Evolutionary conservation across 1,139 yeast genomes (phyloP).

Genomic region (Candida anutae): DNA sequence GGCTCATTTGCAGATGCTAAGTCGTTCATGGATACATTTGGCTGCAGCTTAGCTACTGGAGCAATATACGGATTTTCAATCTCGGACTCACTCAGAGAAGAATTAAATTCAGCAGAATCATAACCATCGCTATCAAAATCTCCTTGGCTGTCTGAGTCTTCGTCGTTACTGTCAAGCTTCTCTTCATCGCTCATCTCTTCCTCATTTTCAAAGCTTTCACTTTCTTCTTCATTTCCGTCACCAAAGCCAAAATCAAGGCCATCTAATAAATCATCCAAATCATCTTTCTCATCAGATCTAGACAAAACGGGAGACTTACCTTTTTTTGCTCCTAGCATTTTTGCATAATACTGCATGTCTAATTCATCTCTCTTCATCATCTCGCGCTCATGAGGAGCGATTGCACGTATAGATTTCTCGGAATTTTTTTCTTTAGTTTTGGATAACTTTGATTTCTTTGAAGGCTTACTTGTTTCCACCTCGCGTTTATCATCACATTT

Average conservation of each 20-base stretch:
- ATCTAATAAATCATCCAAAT: slow-evolving; percentile 65
- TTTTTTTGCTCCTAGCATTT: slow-evolving; percentile 64
- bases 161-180: slow-evolving; percentile 17
- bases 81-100: slow-evolving; percentile 15
- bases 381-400: slow-evolving; percentile 35
- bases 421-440: slow-evolving; percentile 6
- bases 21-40: slow-evolving; percentile 5
- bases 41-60: slow-evolving; percentile 29
- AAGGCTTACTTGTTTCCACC: slow-evolving; percentile 2
- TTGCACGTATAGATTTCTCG: slow-evolving; percentile 2
- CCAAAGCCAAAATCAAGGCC: slow-evolving; percentile 63
- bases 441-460: slow-evolving; percentile 5
- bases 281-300: slow-evolving; percentile 55
- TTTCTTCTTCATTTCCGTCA: slow-evolving; percentile 5
- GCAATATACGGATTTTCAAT: slow-evolving; percentile 76
- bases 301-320: slow-evolving; percentile 36
- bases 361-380: slow-evolving; percentile 57
- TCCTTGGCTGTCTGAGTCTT: slow-evolving; percentile 12
- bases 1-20: slow-evolving; percentile 9
- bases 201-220: neutral
- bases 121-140: slow-evolving; percentile 32
- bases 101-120: slow-evolving; percentile 8
- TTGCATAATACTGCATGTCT: slow-evolving; percentile 78
- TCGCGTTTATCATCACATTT: slow-evolving; percentile 5
- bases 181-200: slow-evolving; percentile 3